phyloP scores from a whole-genome alignment of 306 rosid genomes.

The Comarum palustre region DNA sequence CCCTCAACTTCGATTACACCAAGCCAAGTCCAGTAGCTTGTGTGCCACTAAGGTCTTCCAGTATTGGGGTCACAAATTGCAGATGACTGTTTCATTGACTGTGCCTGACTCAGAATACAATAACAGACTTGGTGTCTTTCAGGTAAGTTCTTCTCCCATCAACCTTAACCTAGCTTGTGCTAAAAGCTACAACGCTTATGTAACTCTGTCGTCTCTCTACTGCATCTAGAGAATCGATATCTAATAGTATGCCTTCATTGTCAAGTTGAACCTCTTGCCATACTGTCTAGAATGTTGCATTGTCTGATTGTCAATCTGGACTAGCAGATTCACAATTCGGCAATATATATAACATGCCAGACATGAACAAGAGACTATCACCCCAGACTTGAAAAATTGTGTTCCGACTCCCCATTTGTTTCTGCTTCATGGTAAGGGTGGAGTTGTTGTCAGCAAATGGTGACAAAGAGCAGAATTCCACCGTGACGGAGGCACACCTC shows the following conservation, averaged over 20 bases:
- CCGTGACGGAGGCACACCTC: constrained; percentile 18
- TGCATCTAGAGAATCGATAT: neutral
- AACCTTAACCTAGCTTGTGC: neutral
- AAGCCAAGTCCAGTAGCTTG: constrained; percentile 29
- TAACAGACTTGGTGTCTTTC: constrained; percentile 26
- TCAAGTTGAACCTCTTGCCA: neutral
- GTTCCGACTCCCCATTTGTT: neutral
- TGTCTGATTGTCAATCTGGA: neutral
- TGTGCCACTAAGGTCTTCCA: constrained; percentile 20
- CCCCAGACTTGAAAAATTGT: neutral
- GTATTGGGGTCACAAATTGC: constrained; percentile 21
- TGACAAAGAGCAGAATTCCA: constrained; percentile 14
- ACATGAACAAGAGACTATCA: neutral
- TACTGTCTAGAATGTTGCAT: neutral
- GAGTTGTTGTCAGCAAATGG: constrained; percentile 31
- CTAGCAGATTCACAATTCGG: neutral
- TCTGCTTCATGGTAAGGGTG: constrained; percentile 26
- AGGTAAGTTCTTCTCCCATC: constrained; percentile 19
- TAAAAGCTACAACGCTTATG: neutral
- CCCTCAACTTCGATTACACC: constrained; percentile 31
- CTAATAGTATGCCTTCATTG: neutral
- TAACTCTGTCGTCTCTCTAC: neutral
- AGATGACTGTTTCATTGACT: constrained; percentile 27
- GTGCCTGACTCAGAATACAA: constrained; percentile 28
- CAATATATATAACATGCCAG: neutral